Conservation (phyloP, 306 rosid genomes). For the Hippophae tibetana region DNA sequence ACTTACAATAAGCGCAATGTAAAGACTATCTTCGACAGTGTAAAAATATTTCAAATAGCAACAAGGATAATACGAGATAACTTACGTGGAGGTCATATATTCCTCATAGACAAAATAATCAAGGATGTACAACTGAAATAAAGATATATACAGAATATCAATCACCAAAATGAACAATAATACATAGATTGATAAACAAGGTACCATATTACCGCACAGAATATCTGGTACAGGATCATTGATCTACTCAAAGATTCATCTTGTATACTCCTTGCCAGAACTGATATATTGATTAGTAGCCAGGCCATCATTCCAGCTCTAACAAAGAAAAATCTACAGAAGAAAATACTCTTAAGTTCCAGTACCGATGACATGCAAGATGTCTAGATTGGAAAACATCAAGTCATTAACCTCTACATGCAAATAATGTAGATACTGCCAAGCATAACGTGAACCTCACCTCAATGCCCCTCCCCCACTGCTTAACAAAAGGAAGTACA, state of each 20-base stretch:
- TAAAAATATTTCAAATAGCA: no score
- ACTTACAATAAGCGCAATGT: no score
- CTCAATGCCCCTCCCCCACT: no score
- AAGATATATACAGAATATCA: constrained; percentile 13
- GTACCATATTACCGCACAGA: constrained; percentile 54
- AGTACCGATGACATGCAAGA: no score
- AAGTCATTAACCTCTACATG: no score
- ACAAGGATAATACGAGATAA: neutral
- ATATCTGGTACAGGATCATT: constrained; percentile 83
- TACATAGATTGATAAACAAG: neutral
- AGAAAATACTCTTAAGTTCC: constrained; percentile 7
- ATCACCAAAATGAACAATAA: neutral
- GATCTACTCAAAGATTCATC: constrained; percentile 53
- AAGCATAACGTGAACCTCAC: no score
- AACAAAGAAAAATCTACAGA: constrained; percentile 85
- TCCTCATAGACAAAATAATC: constrained; percentile 91
- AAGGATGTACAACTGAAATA: constrained; percentile 66
- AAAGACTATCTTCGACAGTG: no score
- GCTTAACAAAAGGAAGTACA: no score
- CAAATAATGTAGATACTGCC: no score
- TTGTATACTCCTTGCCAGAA: constrained; percentile 61
- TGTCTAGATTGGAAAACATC: no score
- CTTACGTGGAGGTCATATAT: constrained; percentile 99
- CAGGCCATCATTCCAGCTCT: constrained; percentile 99
- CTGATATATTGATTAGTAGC: constrained; percentile 76